phyloP scores from a whole-genome alignment of 805 yeast species.

The Pichia cephalocereana region DNA sequence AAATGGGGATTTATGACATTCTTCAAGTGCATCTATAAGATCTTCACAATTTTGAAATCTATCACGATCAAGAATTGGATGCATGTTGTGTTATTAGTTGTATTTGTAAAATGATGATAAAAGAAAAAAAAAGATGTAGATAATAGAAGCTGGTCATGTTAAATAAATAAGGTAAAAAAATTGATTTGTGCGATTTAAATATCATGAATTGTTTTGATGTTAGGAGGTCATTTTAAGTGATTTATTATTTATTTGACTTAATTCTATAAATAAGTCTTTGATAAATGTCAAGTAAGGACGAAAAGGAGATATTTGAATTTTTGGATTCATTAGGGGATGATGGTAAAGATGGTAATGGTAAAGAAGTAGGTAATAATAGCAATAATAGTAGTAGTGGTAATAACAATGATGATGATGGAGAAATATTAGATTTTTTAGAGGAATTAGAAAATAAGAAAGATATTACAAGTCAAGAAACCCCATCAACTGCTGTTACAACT shows the following conservation, averaged over 20 bases:
- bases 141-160: too few species aligned
- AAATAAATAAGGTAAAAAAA: too few species aligned
- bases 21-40: slow-evolving; percentile 78
- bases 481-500: background rate
- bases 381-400: too few species aligned
- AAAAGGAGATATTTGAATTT: slow-evolving; percentile 72
- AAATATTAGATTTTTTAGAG: slow-evolving; percentile 49
- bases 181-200: too few species aligned
- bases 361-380: too few species aligned
- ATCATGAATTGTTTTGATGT: too few species aligned
- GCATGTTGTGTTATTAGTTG: slow-evolving; percentile 12
- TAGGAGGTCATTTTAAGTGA: too few species aligned
- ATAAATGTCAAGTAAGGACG: slow-evolving; percentile 21
- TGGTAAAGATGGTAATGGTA: slow-evolving; percentile 13
- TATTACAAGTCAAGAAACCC: slow-evolving; percentile 1
- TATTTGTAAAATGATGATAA: background rate
- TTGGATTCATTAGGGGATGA: slow-evolving; percentile 68
- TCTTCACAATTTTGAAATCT: slow-evolving; percentile 54
- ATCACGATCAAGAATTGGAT: slow-evolving; percentile 21
- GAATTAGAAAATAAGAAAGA: slow-evolving; percentile 41
- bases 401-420: slow-evolving; percentile 29
- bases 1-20: slow-evolving; percentile 71
- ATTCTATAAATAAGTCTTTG: too few species aligned
- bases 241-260: too few species aligned
- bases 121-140: background rate